Evolutionary conservation across 2,329 filamentous ascomycete genomes (phyloP).

Genomic region (Harringtonia lauricola): DNA sequence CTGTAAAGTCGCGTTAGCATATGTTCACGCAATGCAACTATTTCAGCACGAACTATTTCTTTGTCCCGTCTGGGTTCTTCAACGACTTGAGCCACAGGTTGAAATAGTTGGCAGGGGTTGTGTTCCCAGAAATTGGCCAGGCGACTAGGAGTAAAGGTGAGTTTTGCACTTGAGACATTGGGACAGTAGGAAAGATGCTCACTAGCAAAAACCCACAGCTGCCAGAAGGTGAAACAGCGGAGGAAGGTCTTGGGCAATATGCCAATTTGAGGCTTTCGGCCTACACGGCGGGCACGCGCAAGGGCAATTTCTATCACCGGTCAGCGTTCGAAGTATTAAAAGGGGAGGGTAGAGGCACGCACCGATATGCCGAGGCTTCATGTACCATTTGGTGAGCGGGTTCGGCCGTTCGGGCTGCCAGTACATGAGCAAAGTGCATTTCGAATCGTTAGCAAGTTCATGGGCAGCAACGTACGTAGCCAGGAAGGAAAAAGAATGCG

Average conservation of each 20-base stretch:
- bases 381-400: constrained; percentile 4
- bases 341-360: neutral
- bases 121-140: constrained; percentile 6
- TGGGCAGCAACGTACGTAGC: constrained; percentile 2
- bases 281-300: constrained; percentile 1
- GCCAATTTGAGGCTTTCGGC: constrained; percentile 2
- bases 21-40: no score
- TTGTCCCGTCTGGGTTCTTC: constrained; percentile 2
- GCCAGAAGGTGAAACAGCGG: no score
- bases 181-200: no score
- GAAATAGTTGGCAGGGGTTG: constrained; percentile 5
- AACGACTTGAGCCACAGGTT: constrained; percentile 7
- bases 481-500: constrained; percentile 4
- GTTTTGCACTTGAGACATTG: neutral
- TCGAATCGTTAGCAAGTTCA: neutral
- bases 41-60: constrained; percentile 7
- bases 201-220: constrained; percentile 7
- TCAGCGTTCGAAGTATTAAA: neutral
- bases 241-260: constrained; percentile 4
- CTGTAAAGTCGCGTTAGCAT: neutral
- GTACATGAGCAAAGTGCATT: no score
- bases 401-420: constrained; percentile 5
- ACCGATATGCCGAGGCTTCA: constrained; percentile 7
- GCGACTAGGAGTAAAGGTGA: neutral
- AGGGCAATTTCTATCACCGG: constrained; percentile 4